These are phyloP conservation scores for Nemania serpens DNA, from an alignment of 2,329 filamentous ascomycete species.

Conservation along the genomic window DNA sequence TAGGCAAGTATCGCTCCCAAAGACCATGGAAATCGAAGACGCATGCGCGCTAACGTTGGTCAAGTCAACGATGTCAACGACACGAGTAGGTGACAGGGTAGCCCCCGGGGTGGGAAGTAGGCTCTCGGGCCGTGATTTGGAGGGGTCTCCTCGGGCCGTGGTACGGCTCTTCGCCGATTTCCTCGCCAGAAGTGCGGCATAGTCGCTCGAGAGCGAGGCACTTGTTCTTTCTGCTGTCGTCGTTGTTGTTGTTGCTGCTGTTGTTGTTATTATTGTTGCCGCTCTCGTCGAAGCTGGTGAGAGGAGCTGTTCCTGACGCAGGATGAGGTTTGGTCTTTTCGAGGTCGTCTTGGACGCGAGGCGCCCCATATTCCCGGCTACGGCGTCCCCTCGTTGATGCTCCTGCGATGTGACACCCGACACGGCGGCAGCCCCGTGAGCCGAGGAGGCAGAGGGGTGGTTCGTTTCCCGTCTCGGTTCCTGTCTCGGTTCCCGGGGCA, in stretches of 20 bases:
- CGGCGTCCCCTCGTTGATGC: conserved; percentile 24
- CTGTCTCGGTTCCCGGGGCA: conserved; percentile 24
- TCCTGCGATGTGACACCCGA: conserved; percentile 29
- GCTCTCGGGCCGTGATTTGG: conserved; percentile 27
- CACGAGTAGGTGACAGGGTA: conserved; percentile 38
- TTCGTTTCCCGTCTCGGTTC: not conserved
- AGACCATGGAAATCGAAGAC: conserved; percentile 35
- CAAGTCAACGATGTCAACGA: conserved; percentile 43
- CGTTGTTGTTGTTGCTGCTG: conserved; percentile 32
- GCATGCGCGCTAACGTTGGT: conserved; percentile 38
- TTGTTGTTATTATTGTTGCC: conserved; percentile 15
- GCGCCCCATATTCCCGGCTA: conserved; percentile 48
- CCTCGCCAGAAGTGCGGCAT: conserved; percentile 42
- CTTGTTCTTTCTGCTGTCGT: conserved; percentile 34
- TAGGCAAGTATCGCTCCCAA: conserved; percentile 32
- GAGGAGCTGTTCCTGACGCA: conserved; percentile 49
- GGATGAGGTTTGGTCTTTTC: conserved; percentile 51
- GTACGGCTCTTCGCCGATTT: conserved; percentile 35
- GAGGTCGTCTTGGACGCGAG: conserved; percentile 50
- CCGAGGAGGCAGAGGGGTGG: conserved; percentile 24
- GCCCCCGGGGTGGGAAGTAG: conserved; percentile 36
- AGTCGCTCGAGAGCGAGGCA: conserved; percentile 43
- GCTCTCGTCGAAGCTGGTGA: conserved; percentile 47
- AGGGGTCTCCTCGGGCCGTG: conserved; percentile 28
- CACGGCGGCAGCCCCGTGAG: conserved; percentile 32